A percentile compares a stretch with the other conserved stretches of the same genome.
phyloP scores from a whole-genome alignment of 1,284 basidiomycete species.

The Sporisorium iseilematis-ciliati region DNA sequence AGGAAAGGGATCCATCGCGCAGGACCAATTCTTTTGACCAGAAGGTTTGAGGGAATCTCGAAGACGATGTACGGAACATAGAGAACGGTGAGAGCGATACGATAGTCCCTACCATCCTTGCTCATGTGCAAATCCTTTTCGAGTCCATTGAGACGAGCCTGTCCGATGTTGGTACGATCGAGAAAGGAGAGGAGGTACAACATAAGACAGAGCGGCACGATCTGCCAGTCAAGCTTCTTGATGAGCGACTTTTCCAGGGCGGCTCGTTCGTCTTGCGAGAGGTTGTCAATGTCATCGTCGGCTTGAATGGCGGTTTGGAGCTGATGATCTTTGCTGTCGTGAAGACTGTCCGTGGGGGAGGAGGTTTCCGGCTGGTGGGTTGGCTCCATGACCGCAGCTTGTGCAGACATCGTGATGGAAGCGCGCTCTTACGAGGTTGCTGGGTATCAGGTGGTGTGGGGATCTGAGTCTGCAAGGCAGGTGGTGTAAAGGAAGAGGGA shows the following conservation, averaged over 20 bases:
- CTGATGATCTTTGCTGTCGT: conserved; percentile 27
- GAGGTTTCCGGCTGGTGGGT: conserved; percentile 24
- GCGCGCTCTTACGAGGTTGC: not conserved
- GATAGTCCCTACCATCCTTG: conserved; percentile 48
- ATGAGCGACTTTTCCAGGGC: conserved; percentile 46
- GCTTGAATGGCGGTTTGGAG: conserved; percentile 10
- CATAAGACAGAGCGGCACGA: conserved; percentile 56
- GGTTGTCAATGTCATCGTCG: conserved; percentile 33
- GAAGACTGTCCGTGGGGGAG: conserved; percentile 27
- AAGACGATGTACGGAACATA: conserved; percentile 67
- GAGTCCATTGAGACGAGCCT: conserved; percentile 56
- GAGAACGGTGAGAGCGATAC: conserved; percentile 58
- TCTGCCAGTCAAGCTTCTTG: conserved; percentile 62
- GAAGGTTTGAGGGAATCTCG: conserved; percentile 62
- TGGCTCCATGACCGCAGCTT: conserved; percentile 15
- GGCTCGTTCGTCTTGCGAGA: conserved; percentile 23
- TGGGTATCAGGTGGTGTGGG: not conserved
- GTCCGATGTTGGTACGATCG: conserved; percentile 60
- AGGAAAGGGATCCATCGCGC: conserved; percentile 60
- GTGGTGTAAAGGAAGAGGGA: not conserved
- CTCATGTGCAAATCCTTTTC: conserved; percentile 35
- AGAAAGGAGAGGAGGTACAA: conserved; percentile 57
- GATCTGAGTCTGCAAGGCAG: not conserved
- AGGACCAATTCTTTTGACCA: conserved; percentile 59
- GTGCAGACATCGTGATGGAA: conserved; percentile 17